phyloP scores from a whole-genome alignment of 2,329 filamentous ascomycete genomes.

The Stachybotrys echinatus region DNA sequence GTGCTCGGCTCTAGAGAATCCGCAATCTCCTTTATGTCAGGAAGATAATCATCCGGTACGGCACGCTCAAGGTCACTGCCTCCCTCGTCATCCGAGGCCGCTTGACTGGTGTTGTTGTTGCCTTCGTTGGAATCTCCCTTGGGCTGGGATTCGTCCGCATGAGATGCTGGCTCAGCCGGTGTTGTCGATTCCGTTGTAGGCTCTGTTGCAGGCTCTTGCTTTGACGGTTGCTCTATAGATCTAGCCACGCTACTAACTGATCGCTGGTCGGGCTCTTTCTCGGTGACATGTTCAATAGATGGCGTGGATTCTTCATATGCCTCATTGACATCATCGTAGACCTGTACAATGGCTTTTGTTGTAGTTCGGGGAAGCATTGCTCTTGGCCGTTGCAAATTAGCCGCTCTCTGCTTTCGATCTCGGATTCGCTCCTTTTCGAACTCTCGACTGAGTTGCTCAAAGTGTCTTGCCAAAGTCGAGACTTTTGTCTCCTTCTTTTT shows the following conservation, averaged over 20 bases:
- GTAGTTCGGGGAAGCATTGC: conserved; percentile 81
- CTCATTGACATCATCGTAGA: conserved; percentile 90
- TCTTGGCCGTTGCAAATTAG: conserved; percentile 64
- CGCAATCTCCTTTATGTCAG: conserved; percentile 57
- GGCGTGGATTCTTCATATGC: conserved; percentile 74
- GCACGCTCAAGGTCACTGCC: conserved; percentile 73
- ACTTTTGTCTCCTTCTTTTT: conserved; percentile 73
- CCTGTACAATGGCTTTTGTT: conserved; percentile 92
- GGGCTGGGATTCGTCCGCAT: conserved; percentile 14
- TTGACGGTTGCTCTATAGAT: conserved; percentile 19
- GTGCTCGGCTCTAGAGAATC: conserved; percentile 56
- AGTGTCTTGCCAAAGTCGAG: conserved; percentile 88
- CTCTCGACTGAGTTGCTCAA: conserved; percentile 92
- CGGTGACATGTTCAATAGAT: conserved; percentile 37
- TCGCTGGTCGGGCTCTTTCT: conserved; percentile 25
- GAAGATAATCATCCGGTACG: conserved; percentile 62
- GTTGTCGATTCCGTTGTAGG: conserved; percentile 13
- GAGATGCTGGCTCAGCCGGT: conserved; percentile 14
- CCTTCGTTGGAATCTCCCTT: conserved; percentile 22
- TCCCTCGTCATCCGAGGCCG: conserved; percentile 65
- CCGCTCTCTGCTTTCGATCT: conserved; percentile 75
- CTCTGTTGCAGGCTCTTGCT: conserved; percentile 10
- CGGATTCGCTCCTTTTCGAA: conserved; percentile 92
- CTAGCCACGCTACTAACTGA: conserved; percentile 15
- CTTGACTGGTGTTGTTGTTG: conserved; percentile 35